Percentiles rank a stretch among this genome's conserved stretches.
Conservation (phyloP, 176 grass and related monocot species). For the Calamus simplicifolius region DNA sequence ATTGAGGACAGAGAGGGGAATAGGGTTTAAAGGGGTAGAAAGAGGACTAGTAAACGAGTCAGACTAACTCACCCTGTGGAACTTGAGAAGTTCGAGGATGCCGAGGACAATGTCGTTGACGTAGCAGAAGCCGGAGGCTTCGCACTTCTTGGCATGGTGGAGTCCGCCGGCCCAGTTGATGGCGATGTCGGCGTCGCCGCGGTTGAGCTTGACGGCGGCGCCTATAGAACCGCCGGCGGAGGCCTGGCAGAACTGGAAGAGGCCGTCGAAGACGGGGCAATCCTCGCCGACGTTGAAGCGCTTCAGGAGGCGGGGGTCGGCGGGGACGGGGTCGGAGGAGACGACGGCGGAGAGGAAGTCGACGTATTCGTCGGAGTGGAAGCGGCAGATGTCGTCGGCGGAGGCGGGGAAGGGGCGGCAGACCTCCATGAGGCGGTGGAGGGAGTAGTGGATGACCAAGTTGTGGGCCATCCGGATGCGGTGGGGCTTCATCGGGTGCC, state of each 20-base stretch:
- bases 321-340: background rate
- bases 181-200: slow-evolving; percentile 15
- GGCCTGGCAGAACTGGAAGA: slow-evolving; percentile 18
- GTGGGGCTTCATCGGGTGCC: no score
- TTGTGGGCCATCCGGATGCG: no score
- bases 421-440: no score
- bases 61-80: slow-evolving; percentile 1
- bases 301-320: slow-evolving; percentile 13
- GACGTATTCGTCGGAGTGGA: no score
- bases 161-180: slow-evolving; percentile 18
- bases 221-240: slow-evolving; percentile 21
- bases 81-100: slow-evolving; percentile 17
- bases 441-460: no score
- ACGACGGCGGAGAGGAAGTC: background rate
- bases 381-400: no score
- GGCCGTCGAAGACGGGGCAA: slow-evolving; percentile 17
- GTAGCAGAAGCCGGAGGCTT: slow-evolving; percentile 21
- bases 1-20: background rate
- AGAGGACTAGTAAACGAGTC: background rate
- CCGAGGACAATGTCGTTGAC: slow-evolving; percentile 21
- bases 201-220: slow-evolving; percentile 20
- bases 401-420: no score
- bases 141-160: slow-evolving; percentile 23
- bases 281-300: slow-evolving; percentile 21
- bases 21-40: background rate